These are phyloP conservation scores for Rachicladosporium sp. DNA, from an alignment of 2,329 filamentous ascomycete species.

Conservation along the genomic window DNA sequence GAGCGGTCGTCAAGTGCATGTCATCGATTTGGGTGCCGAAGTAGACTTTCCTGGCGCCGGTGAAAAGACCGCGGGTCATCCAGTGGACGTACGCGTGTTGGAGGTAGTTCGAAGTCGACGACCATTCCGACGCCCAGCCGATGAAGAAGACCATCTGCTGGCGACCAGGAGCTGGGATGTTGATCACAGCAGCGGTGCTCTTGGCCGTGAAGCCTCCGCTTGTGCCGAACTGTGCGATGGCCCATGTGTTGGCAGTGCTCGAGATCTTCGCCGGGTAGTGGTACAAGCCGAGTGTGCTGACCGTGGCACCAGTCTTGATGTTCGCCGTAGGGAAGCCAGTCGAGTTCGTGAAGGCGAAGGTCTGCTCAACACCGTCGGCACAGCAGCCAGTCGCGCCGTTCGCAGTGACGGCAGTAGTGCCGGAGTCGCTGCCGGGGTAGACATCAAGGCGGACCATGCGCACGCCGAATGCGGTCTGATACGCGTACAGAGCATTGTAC, in stretches of 20 bases:
- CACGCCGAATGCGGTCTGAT: slow-evolving; percentile 46
- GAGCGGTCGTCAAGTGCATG: slow-evolving; percentile 41
- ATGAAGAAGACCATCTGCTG: slow-evolving; percentile 53
- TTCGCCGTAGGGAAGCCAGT: slow-evolving; percentile 43
- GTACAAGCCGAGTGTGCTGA: slow-evolving; percentile 40
- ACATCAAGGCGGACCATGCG: slow-evolving; percentile 50
- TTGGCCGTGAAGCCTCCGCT: slow-evolving; percentile 27
- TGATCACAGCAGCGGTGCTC: slow-evolving; percentile 47
- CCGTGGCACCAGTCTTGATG: slow-evolving; percentile 37
- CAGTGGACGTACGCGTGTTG: slow-evolving; percentile 53
- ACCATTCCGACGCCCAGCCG: slow-evolving; percentile 40
- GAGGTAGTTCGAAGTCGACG: slow-evolving; percentile 43
- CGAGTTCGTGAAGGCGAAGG: slow-evolving; percentile 42
- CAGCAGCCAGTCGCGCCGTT: slow-evolving; percentile 36
- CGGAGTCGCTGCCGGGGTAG: slow-evolving; percentile 39
- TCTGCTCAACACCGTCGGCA: slow-evolving; percentile 36
- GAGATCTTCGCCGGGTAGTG: slow-evolving; percentile 47
- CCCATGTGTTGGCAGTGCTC: slow-evolving; percentile 40
- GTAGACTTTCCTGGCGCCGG: slow-evolving; percentile 44
- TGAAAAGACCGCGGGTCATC: slow-evolving; percentile 47
- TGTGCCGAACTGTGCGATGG: slow-evolving; percentile 42
- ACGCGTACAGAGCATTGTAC: slow-evolving; percentile 44
- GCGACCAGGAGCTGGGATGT: slow-evolving; percentile 39
- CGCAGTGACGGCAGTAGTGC: slow-evolving; percentile 21
- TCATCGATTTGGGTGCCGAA: slow-evolving; percentile 50